Conservation (phyloP, 2,329 filamentous ascomycete genomes). For the Fusarium clavum region DNA sequence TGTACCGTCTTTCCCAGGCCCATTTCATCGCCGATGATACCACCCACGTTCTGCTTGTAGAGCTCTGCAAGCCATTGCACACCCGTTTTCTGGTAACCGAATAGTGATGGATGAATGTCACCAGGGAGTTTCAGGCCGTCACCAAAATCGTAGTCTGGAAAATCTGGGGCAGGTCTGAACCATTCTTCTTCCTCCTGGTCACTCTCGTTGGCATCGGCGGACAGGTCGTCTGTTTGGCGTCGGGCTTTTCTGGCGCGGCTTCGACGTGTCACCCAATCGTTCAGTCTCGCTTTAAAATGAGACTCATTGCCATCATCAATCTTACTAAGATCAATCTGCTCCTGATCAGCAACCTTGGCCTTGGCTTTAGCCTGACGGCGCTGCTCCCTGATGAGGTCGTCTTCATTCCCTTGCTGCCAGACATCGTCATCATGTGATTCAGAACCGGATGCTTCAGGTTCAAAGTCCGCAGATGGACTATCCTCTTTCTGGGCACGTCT, state of each 20-base stretch:
- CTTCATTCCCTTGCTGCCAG: slow-evolving; percentile 55
- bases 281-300: slow-evolving; percentile 80
- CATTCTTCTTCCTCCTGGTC: slow-evolving; percentile 71
- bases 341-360: slow-evolving; percentile 51
- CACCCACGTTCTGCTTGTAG: slow-evolving; percentile 88
- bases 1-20: slow-evolving; percentile 93
- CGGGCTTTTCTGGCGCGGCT: slow-evolving; percentile 57
- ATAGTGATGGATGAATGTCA: slow-evolving; percentile 91
- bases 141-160: slow-evolving; percentile 79
- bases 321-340: slow-evolving; percentile 62
- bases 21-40: slow-evolving; percentile 98
- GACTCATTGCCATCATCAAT: slow-evolving; percentile 92
- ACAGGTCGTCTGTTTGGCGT: slow-evolving; percentile 51
- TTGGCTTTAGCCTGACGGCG: slow-evolving; percentile 58
- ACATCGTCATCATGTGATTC: slow-evolving; percentile 52
- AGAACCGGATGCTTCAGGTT: slow-evolving; percentile 51
- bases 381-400: slow-evolving; percentile 54
- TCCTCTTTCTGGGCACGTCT: slow-evolving; percentile 54
- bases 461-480: slow-evolving; percentile 62
- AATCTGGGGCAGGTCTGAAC: slow-evolving; percentile 86
- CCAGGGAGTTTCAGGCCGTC: slow-evolving; percentile 85
- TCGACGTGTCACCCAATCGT: slow-evolving; percentile 75
- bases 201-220: slow-evolving; percentile 55
- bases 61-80: slow-evolving; percentile 97
- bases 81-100: slow-evolving; percentile 96